Percentiles rank a stretch among this genome's conserved stretches.
These are phyloP conservation scores for Scheffersomyces illinoinensis DNA, from an alignment of 1,139 yeast species.

Conservation along the genomic window DNA sequence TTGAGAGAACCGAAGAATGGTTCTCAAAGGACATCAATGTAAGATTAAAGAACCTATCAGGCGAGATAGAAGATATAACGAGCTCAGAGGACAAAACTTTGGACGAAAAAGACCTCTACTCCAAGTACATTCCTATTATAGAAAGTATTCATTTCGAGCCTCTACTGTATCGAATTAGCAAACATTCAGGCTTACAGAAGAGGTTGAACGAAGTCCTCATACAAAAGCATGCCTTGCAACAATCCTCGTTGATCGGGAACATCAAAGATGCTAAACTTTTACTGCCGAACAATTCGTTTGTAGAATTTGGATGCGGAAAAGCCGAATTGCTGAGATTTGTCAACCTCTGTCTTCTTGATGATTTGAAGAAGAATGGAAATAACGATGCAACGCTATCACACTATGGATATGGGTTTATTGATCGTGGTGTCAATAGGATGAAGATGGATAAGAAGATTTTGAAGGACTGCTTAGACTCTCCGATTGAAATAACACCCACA, in stretches of 20 bases:
- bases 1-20: constrained; percentile 42
- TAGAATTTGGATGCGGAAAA: constrained; percentile 91
- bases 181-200: constrained; percentile 32
- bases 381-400: not conserved
- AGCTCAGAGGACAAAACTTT: not conserved
- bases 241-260: constrained; percentile 76
- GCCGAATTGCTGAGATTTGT: constrained; percentile 79
- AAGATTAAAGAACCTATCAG: not conserved
- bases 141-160: constrained; percentile 15
- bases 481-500: constrained; percentile 24
- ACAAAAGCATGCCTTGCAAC: constrained; percentile 80
- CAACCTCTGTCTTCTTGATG: constrained; percentile 44
- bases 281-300: constrained; percentile 37
- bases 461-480: constrained; percentile 46
- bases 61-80: not conserved
- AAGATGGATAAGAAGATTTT: constrained; percentile 72
- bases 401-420: constrained; percentile 63
- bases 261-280: constrained; percentile 48
- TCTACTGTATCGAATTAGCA: constrained; percentile 12
- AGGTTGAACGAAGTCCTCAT: constrained; percentile 52
- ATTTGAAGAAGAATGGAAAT: constrained; percentile 9
- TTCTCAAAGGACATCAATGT: constrained; percentile 40
- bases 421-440: constrained; percentile 76
- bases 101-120: constrained; percentile 9
- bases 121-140: constrained; percentile 24